These are phyloP conservation scores for Lizanozyma gosingica DNA, from an alignment of 1,139 yeast species.

Conservation along the genomic window DNA sequence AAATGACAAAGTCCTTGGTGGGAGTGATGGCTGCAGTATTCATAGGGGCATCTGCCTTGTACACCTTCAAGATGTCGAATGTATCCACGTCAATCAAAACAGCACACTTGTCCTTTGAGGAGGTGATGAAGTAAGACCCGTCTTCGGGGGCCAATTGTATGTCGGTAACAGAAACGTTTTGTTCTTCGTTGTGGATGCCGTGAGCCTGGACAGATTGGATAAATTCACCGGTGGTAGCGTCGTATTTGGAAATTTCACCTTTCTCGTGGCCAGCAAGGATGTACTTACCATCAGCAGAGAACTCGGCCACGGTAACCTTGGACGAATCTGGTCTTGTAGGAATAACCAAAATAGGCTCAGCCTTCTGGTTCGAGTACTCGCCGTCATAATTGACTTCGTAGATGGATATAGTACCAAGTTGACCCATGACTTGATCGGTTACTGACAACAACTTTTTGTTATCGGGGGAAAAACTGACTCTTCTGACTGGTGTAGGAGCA, in stretches of 20 bases:
- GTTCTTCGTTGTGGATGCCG: constrained; percentile 51
- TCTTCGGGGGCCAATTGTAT: constrained; percentile 80
- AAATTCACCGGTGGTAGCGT: constrained; percentile 66
- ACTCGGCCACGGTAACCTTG: constrained; percentile 79
- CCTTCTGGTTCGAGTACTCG: constrained; percentile 29
- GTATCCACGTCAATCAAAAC: constrained; percentile 71
- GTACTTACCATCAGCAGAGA: constrained; percentile 69
- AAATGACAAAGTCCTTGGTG: constrained; percentile 77
- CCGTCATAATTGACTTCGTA: constrained; percentile 45
- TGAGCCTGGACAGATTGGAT: constrained; percentile 56
- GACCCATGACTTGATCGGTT: constrained; percentile 91
- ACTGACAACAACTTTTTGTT: constrained; percentile 64
- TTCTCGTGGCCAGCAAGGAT: constrained; percentile 85
- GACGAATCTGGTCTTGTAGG: constrained; percentile 53
- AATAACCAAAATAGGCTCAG: constrained; percentile 53
- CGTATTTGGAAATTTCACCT: constrained; percentile 76
- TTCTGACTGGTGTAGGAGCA: constrained; percentile 77
- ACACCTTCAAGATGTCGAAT: constrained; percentile 64
- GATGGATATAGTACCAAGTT: constrained; percentile 66
- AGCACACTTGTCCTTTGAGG: constrained; percentile 92
- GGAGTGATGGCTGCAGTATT: constrained; percentile 95
- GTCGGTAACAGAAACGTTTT: constrained; percentile 56
- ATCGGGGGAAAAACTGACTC: constrained; percentile 80
- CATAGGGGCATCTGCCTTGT: constrained; percentile 85
- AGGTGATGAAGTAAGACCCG: constrained; percentile 79